These are phyloP conservation scores for Eucalyptus shirleyi DNA, from an alignment of 345 rosid genomes.

Conservation along the genomic window DNA sequence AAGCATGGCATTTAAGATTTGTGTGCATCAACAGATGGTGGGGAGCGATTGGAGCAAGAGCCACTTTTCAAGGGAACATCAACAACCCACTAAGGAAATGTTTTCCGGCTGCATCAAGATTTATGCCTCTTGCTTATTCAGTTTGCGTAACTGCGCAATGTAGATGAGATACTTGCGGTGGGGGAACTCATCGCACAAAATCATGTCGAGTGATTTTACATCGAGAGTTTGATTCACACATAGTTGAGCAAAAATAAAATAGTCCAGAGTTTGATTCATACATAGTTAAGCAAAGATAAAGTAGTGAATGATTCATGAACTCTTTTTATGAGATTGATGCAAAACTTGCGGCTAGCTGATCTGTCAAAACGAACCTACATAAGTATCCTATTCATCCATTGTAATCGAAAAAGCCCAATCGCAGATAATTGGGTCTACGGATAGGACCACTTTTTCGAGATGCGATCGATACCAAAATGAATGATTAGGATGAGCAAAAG, in stretches of 20 bases:
- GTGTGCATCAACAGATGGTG: slow-evolving; percentile 18
- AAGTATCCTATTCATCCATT: background rate
- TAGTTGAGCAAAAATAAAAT: background rate
- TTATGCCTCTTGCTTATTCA: background rate
- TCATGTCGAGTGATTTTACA: background rate
- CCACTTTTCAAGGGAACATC: slow-evolving; percentile 25
- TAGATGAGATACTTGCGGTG: background rate
- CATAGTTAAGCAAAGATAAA: background rate
- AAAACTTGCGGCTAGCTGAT: background rate
- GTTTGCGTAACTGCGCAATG: background rate
- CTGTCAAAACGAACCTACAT: background rate
- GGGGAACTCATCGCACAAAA: background rate
- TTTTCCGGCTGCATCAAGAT: background rate
- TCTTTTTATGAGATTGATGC: background rate
- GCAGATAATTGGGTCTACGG: background rate
- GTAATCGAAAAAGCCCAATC: background rate
- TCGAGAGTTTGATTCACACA: background rate
- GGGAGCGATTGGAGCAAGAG: background rate
- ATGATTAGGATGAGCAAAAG: background rate
- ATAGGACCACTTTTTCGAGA: background rate
- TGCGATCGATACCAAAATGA: background rate
- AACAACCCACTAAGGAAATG: slow-evolving; percentile 16
- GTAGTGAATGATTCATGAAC: no score
- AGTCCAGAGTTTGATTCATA: background rate
- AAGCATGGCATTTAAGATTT: slow-evolving; percentile 12